Evolutionary conservation across 345 rosid species (phyloP).

Genomic region (Linum trigynum): DNA sequence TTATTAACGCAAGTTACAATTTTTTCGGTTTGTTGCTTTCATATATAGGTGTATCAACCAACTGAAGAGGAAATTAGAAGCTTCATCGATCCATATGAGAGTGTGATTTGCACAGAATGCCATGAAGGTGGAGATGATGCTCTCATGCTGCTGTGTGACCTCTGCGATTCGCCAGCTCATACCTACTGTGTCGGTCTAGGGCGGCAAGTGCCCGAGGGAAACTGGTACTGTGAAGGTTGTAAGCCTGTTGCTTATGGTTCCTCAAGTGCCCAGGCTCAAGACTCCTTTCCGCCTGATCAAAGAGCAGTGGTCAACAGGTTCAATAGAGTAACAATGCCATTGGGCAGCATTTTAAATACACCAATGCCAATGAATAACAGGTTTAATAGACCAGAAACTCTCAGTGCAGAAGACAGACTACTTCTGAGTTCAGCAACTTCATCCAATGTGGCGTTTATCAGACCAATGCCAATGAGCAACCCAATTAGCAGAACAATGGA

Average conservation of each 20-base stretch:
- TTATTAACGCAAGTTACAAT: too few relatives aligned
- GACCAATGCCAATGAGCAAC: too few relatives aligned
- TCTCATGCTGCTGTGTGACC: constrained; percentile 91
- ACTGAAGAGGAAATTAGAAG: constrained; percentile 95
- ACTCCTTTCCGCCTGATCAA: constrained; percentile 34
- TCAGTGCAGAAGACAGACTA: constrained; percentile 38
- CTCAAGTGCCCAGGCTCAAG: constrained; percentile 50
- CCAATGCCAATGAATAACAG: constrained; percentile 2
- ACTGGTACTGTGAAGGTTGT: constrained; percentile 98
- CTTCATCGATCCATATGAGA: constrained; percentile 90
- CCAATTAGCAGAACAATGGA: too few relatives aligned
- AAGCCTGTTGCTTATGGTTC: constrained; percentile 76
- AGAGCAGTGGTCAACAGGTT: constrained; percentile 33
- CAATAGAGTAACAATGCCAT: constrained; percentile 37
- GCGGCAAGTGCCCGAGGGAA: constrained; percentile 89
- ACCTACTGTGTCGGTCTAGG: constrained; percentile 97
- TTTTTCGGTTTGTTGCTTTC: not conserved
- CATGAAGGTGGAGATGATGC: constrained; percentile 95
- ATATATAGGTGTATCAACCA: constrained; percentile 83
- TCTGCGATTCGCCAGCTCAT: constrained; percentile 98
- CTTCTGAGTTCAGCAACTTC: constrained; percentile 40
- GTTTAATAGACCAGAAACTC: constrained; percentile 14
- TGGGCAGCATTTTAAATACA: constrained; percentile 33
- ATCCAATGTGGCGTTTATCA: too few relatives aligned
- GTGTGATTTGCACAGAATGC: constrained; percentile 85